Percentiles rank a stretch among this genome's conserved stretches.
phyloP scores from a whole-genome alignment of 257 asterid genomes.

The Scutellaria minor region DNA sequence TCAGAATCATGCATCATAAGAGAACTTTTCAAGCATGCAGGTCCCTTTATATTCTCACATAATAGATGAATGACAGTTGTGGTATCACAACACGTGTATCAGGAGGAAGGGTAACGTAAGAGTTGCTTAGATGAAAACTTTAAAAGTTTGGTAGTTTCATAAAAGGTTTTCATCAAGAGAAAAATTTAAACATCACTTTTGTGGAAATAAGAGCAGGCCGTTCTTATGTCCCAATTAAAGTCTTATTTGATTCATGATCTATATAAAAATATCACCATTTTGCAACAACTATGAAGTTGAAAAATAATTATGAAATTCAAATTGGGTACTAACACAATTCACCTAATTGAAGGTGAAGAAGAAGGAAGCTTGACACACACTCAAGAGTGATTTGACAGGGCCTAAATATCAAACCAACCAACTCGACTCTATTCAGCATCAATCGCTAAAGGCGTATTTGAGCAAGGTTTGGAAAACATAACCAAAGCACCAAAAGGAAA shows the following conservation, averaged over 20 bases:
- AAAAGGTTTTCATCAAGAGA: neutral
- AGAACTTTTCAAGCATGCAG: neutral
- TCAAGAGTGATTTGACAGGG: neutral
- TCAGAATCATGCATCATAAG: constrained; percentile 12
- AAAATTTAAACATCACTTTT: neutral
- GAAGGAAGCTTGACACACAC: neutral
- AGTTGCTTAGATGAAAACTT: neutral
- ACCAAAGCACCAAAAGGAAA: neutral
- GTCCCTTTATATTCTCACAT: neutral
- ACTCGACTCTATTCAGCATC: neutral
- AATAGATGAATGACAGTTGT: constrained; percentile 2
- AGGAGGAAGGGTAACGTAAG: neutral
- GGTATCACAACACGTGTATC: neutral
- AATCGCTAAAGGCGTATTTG: neutral
- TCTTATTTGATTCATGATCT: neutral
- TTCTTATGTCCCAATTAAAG: neutral
- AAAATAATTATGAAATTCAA: neutral
- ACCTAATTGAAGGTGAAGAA: too few species aligned
- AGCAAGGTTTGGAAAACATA: neutral
- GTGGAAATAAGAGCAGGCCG: neutral
- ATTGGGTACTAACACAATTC: constrained; percentile 6
- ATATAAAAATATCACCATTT: neutral
- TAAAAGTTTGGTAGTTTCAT: constrained; percentile 1
- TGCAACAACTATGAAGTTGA: neutral
- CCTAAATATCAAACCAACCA: neutral